Conservation (phyloP, 2,329 filamentous ascomycete species). For the Monosporascus sp. region DNA sequence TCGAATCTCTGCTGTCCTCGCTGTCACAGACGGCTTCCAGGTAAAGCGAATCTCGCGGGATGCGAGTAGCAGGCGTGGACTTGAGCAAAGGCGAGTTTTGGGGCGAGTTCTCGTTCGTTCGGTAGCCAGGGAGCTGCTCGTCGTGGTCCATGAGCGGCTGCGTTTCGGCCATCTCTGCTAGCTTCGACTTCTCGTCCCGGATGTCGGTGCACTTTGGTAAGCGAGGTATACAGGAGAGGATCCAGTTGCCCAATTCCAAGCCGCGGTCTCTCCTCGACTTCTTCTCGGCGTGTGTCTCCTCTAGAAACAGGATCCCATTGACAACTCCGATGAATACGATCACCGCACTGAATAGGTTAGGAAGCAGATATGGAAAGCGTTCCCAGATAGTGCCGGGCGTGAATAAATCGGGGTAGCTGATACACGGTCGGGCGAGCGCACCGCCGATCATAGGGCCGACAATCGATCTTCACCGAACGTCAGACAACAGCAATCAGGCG, state of each 20-base stretch:
- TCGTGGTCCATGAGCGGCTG: slow-evolving; percentile 57
- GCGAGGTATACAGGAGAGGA: slow-evolving; percentile 44
- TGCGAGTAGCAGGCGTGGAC: slow-evolving; percentile 20
- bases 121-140: slow-evolving; percentile 64
- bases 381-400: slow-evolving; percentile 72
- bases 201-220: slow-evolving; percentile 29
- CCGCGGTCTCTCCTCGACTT: slow-evolving; percentile 72
- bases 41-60: slow-evolving; percentile 32
- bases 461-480: slow-evolving; percentile 61
- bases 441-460: slow-evolving; percentile 89
- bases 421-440: slow-evolving; percentile 78
- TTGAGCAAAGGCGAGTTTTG: slow-evolving; percentile 32
- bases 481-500: slow-evolving; percentile 15
- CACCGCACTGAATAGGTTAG: slow-evolving; percentile 51
- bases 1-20: slow-evolving; percentile 30
- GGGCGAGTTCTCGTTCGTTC: slow-evolving; percentile 52
- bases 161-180: slow-evolving; percentile 46
- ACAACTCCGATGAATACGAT: slow-evolving; percentile 61
- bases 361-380: slow-evolving; percentile 72
- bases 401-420: slow-evolving; percentile 74
- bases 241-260: slow-evolving; percentile 67
- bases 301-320: slow-evolving; percentile 63
- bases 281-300: slow-evolving; percentile 86
- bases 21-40: slow-evolving; percentile 22
- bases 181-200: slow-evolving; percentile 31